phyloP scores from a whole-genome alignment of 2,329 filamentous ascomycete species.

The Paecilomyces sp. region DNA sequence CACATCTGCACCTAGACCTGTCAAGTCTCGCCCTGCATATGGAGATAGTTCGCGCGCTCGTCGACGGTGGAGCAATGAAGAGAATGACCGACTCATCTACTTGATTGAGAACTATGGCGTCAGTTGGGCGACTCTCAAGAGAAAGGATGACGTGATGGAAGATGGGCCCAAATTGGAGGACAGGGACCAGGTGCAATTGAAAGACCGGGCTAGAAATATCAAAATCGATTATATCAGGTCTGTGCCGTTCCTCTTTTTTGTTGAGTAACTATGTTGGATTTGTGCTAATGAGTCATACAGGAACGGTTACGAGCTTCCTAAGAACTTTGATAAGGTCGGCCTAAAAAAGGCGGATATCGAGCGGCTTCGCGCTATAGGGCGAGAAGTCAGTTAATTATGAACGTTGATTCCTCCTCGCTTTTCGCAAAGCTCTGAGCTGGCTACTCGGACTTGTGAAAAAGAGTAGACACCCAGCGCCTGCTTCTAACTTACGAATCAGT shows the following conservation, averaged over 20 bases:
- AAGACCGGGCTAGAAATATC: conserved; percentile 50
- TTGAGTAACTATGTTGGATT: conserved; percentile 4
- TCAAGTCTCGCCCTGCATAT: background rate
- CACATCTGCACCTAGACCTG: background rate
- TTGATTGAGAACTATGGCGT: conserved; percentile 42
- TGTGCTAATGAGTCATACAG: background rate
- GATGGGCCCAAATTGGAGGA: conserved; percentile 24
- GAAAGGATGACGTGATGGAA: conserved; percentile 17
- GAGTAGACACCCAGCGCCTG: background rate
- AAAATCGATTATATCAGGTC: conserved; percentile 40
- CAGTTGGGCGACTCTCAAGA: conserved; percentile 42
- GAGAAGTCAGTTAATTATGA: background rate
- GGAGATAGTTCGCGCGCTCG: conserved; percentile 5
- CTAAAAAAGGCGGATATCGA: background rate
- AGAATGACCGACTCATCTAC: conserved; percentile 39
- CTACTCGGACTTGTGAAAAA: background rate
- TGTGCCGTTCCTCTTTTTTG: conserved; percentile 13
- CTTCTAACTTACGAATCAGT: background rate
- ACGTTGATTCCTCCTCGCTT: background rate
- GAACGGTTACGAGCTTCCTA: background rate
- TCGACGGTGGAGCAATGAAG: conserved; percentile 32
- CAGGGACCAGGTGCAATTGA: conserved; percentile 47
- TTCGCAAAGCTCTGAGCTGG: background rate
- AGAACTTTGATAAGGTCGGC: background rate
- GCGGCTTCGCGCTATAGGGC: background rate